Evolutionary conservation across 2,329 filamentous ascomycete species (phyloP), one percentile per base, ranked within the genome.

Genomic region (Delphinella strobiligena): DNA sequence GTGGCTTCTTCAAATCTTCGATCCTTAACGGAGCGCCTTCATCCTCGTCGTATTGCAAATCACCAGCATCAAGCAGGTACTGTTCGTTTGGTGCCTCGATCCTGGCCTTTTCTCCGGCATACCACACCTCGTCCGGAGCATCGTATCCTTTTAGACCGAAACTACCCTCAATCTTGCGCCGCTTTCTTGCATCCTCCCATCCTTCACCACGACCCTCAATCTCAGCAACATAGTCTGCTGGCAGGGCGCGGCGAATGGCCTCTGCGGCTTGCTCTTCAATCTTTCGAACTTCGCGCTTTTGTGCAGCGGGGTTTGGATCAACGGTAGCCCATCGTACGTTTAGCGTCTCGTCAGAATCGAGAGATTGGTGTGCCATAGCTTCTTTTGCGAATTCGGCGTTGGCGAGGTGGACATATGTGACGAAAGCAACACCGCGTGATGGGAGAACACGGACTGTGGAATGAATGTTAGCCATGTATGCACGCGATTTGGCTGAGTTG

Each of bases 241-340:
- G 91, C 4, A 98, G 66, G 0, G 91, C 89, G 48, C 82, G 72
- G 14, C 91, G 71, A 42, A 98, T 86, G 1, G 91, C 93, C 53
- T 95, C 91, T 0, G 91, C 91, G 2, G 91, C 91, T 59, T 98
- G 91, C 56, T 98, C 91, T 57, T 98, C 91, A 44, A 98, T 81
- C 31, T 81, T 73, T 30, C 82, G 72, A 2, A 82, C 89, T 62
- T 98, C 91, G 44, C 93, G 74, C 47, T 93, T 93, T 59, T 94
- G 86, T 2, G 89, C 87, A 68, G 91, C 80, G 0, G 91, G 91
- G 51, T 98, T 98, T 1, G 91, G 91, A 56, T 98, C 91, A 5
- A 86, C 82, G 0, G 91, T 98, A 31, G 91, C 91, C 91, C 91
- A 98, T 47, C 93, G 74, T 35, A 98, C 88, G 60, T 98, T 98